phyloP scores from a whole-genome alignment of 192 early-diverging fungal genomes.

The Chytriomyces sp. region DNA sequence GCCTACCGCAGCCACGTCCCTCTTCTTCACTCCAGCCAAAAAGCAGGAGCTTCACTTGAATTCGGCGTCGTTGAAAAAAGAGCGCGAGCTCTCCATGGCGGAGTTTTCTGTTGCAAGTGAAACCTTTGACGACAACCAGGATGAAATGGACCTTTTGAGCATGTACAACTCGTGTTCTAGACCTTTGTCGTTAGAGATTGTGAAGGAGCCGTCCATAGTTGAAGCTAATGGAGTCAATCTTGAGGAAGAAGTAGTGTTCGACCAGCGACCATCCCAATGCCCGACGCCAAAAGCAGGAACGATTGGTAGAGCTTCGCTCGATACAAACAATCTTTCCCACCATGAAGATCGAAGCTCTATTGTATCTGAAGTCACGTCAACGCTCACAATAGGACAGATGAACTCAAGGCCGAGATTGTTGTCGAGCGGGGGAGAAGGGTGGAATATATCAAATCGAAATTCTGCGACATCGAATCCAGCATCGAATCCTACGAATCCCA shows the following conservation, averaged over 20 bases:
- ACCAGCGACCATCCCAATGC: neutral
- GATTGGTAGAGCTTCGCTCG: neutral
- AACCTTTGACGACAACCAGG: neutral
- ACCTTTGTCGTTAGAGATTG: neutral
- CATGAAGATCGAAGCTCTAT: neutral
- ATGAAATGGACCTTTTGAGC: neutral
- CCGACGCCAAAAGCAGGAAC: conserved; percentile 1
- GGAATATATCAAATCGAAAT: neutral
- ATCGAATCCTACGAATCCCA: neutral
- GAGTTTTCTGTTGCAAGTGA: neutral
- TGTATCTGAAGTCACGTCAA: neutral
- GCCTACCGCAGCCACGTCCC: neutral
- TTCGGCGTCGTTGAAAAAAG: neutral
- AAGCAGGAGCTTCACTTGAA: neutral
- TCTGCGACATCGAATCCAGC: neutral
- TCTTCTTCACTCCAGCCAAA: neutral
- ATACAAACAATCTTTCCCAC: neutral
- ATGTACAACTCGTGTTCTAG: neutral
- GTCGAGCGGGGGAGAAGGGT: neutral
- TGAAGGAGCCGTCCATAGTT: neutral
- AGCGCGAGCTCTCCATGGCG: neutral
- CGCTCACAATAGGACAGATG: neutral
- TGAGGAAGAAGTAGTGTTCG: neutral
- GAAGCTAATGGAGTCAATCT: neutral
- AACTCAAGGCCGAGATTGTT: neutral